These are phyloP conservation scores for Phaeosphaeriaceae sp. DNA, from an alignment of 2,329 filamentous ascomycete species.

Conservation along the genomic window DNA sequence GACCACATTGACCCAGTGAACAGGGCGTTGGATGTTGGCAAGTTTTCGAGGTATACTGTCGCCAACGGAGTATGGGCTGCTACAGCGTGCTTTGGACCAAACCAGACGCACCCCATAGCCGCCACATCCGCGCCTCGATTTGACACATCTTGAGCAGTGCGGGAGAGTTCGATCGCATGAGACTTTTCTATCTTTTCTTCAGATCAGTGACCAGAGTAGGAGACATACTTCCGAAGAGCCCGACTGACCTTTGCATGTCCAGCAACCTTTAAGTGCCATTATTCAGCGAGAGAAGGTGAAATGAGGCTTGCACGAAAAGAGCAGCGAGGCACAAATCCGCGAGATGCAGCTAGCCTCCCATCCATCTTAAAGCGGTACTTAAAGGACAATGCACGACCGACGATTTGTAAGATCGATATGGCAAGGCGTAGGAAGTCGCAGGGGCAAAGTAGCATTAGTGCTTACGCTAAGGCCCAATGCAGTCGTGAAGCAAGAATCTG, in stretches of 20 bases:
- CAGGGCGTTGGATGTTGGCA: background rate
- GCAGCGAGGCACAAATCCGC: background rate
- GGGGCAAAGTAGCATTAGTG: background rate
- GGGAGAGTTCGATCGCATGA: slow-evolving; percentile 17
- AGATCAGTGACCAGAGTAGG: background rate
- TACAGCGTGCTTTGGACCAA: slow-evolving; percentile 9
- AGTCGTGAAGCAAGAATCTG: slow-evolving; percentile 10
- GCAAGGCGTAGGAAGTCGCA: background rate
- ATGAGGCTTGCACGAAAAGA: background rate
- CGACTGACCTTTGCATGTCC: slow-evolving; percentile 13
- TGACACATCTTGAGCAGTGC: slow-evolving; percentile 10
- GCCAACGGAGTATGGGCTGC: background rate
- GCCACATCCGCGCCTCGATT: slow-evolving; percentile 15
- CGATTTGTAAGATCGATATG: background rate
- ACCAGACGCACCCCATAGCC: slow-evolving; percentile 20
- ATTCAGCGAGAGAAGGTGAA: background rate
- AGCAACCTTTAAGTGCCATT: slow-evolving; percentile 8
- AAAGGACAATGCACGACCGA: background rate
- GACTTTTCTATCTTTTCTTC: slow-evolving; percentile 14
- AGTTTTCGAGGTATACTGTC: background rate
- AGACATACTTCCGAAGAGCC: background rate
- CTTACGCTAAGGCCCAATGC: slow-evolving; percentile 1
- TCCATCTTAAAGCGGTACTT: background rate
- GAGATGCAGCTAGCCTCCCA: background rate
- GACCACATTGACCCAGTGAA: slow-evolving; percentile 11